Conservation (phyloP, 139 green algal genomes). For the Chlamydomonas eustigma region DNA sequence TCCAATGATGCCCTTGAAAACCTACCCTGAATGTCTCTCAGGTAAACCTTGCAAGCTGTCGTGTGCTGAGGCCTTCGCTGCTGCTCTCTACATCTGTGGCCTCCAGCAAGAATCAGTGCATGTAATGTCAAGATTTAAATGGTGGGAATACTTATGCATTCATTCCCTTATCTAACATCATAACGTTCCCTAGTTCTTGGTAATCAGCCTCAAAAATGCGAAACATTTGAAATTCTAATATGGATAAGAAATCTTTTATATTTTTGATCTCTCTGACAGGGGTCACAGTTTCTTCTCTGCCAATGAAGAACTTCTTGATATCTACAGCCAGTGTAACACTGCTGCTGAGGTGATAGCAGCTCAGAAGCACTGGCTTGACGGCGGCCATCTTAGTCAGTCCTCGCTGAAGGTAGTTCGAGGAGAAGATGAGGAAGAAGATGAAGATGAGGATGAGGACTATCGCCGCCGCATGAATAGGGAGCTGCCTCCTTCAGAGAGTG, state of each 20-base stretch:
- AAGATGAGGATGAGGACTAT: slow-evolving; percentile 30
- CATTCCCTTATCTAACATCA: neutral
- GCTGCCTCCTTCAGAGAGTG: slow-evolving; percentile 29
- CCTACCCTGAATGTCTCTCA: too few relatives aligned
- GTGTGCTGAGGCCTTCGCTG: slow-evolving; percentile 90
- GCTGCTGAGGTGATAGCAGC: slow-evolving; percentile 74
- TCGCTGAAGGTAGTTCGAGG: slow-evolving; percentile 13
- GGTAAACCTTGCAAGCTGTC: slow-evolving; percentile 89
- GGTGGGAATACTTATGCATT: slow-evolving; percentile 41
- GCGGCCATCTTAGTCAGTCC: slow-evolving; percentile 14
- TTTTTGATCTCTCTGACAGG: slow-evolving; percentile 15
- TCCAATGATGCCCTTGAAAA: too few relatives aligned
- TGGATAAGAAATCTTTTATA: too few relatives aligned
- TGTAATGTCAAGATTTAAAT: slow-evolving; percentile 83
- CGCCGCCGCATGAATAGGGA: slow-evolving; percentile 39
- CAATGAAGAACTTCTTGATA: slow-evolving; percentile 82
- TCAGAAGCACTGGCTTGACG: slow-evolving; percentile 64
- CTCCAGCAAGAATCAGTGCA: slow-evolving; percentile 48
- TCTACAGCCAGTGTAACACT: slow-evolving; percentile 73
- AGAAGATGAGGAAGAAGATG: slow-evolving; percentile 7
- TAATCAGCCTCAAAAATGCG: too few relatives aligned
- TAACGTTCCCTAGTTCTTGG: too few relatives aligned
- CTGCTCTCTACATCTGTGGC: slow-evolving; percentile 81
- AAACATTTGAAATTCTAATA: too few relatives aligned
- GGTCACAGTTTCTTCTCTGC: slow-evolving; percentile 40